Evolutionary conservation across 2,329 filamentous ascomycete species (phyloP).

Genomic region (Lizonia empirigonia): DNA sequence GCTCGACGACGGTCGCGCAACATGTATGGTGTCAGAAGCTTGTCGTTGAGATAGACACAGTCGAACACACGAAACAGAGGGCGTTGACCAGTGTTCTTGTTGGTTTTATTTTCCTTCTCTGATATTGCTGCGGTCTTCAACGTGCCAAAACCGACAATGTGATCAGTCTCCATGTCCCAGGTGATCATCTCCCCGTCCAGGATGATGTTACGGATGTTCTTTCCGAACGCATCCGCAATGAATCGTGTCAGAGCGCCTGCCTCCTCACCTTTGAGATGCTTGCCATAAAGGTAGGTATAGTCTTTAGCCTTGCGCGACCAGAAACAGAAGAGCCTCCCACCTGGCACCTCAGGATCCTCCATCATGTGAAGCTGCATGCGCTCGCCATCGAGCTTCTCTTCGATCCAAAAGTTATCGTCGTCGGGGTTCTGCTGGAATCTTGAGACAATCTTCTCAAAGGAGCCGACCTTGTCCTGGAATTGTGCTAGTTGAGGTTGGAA

Average conservation of each 20-base stretch:
- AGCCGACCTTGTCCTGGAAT: constrained; percentile 74
- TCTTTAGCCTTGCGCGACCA: constrained; percentile 97
- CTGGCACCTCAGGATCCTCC: constrained; percentile 68
- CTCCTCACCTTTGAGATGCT: constrained; percentile 70
- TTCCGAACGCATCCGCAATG: constrained; percentile 75
- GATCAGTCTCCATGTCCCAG: constrained; percentile 87
- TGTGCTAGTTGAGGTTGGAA: constrained; percentile 96
- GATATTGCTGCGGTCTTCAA: constrained; percentile 87
- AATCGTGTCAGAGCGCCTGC: constrained; percentile 80
- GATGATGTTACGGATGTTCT: constrained; percentile 82
- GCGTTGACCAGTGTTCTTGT: constrained; percentile 63
- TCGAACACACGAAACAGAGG: constrained; percentile 89
- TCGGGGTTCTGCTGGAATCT: constrained; percentile 69
- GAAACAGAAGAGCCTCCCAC: constrained; percentile 78
- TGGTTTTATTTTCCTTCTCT: constrained; percentile 74
- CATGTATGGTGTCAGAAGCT: constrained; percentile 78
- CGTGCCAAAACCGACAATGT: constrained; percentile 87
- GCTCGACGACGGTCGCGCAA: constrained; percentile 80
- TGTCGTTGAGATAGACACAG: constrained; percentile 84
- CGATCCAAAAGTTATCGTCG: constrained; percentile 87
- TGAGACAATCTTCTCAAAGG: constrained; percentile 78
- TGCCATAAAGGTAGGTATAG: constrained; percentile 92
- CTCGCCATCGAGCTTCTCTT: constrained; percentile 97
- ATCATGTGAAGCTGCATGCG: constrained; percentile 96
- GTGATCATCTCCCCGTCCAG: constrained; percentile 99